Evolutionary conservation across 2,329 filamentous ascomycete genomes (phyloP), one percentile per base, ranked within the genome.

Genomic region (Dactylonectria estremocensis): DNA sequence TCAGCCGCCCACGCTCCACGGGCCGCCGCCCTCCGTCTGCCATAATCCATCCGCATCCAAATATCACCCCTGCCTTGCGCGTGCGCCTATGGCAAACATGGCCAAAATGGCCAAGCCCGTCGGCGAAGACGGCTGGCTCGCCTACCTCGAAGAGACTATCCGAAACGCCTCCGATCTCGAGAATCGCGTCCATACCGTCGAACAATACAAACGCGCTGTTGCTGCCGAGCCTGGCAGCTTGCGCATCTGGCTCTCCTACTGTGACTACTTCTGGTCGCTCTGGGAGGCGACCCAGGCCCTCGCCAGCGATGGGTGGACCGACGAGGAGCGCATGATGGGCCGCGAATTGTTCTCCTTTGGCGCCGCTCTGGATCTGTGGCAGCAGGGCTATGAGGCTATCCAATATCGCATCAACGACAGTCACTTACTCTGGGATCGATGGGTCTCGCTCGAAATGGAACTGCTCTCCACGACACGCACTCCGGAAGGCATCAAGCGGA

Each of bases 361-460:
- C 37, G 82, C 88, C 53, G 88, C 93, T 52, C 82, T 93, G 61
- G 88, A 89, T 61, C 86, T 93, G 1, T 93, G 93, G 87, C 89
- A 91, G 77, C 87, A 93, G 74, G 93, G 89, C 40, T 90, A 93
- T 72, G 87, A 91, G 68, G 88, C 90, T 48, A 93, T 93, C 60
- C 89, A 91, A 77, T 93, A 91, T 80, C 91, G 93, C 68, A 83
- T 96, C 65, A 89, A 89, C 76, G 92, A 95, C 78, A 95, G 93
- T 76, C 91, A 95, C 77, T 81, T 90, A 64, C 86, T 96, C 11
- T 97, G 93, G 93, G 89, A 95, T 77, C 90, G 91, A 70, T 95
- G 93, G 87, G 86, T 94, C 49, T 89, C 91, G 61, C 87, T 94
- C 53, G 87, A 95, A 77, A 85, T 92, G 78, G 89, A 93, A 71